Base-by-base conservation (phyloP, 805 yeast species). In the Soucietia sequanensis region DNA sequence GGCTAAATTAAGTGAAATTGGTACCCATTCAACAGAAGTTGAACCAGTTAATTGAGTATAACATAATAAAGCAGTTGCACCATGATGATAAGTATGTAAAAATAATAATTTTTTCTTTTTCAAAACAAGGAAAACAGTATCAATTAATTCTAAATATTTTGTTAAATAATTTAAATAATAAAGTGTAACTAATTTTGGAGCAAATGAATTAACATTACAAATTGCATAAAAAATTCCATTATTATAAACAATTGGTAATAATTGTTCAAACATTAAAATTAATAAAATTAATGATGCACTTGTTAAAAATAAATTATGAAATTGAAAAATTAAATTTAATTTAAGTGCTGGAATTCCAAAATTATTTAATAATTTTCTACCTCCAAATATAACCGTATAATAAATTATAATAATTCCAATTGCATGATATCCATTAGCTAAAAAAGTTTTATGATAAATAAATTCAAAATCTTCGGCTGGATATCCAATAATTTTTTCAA, bases 1-100 rank as follows among this genome's bases (percentile, higher is more conserved):
- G 34, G 80, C 84, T 64, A 91, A 75, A 75, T 91, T 91, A 53
- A 91, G 74, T 21, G 83, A 63, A 55, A 91, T 91, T 38, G 93
- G 95, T 23, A 91, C 96, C 97, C 98, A 91, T 43, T 88, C 85
- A 42, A 91, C 93, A 2, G 96, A 72, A 28, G 98, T 91, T 44
- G 72, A 70, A 40, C 99, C 99, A 31, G 83, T 78, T 54, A 91
- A 76, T 69, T 91, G 98, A 31, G 95, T 85, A 78, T 80, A 91
- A 66, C 98, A 91, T 46, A 91, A 72, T 44, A 91, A 68, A 8
- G 97, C 98, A 32, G 99, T 91, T 41, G 98, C 97, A 46, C 99
- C 99, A 57, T 91, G 98, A 65, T 91, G 99, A 67, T 89, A 91
- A 36, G 95, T 88, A 65, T 91, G 99, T 60, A 91, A 73, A 58